Evolutionary conservation across 257 asterid species (phyloP), one percentile per base, ranked within the genome.

Genomic region (Solanum chmielewskii): DNA sequence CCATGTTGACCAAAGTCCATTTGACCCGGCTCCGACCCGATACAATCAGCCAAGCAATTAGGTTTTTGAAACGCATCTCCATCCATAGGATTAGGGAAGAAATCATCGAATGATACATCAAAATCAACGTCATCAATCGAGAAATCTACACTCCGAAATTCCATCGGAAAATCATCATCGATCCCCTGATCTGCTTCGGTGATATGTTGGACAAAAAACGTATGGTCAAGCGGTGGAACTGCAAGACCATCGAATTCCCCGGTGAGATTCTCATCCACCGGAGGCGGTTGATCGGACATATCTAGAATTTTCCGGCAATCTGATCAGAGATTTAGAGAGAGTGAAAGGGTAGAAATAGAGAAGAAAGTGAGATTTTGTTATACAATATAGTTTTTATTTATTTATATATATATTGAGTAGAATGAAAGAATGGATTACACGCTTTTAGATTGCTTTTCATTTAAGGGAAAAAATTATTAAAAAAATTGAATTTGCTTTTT

Each of bases 21-120:
- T 41, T 74, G 76, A 87, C 87, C 13, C 31, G 39, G 64, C 35
- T 89, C 83, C 42, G 62, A 59, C 23, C 83, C 89, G 41, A 74
- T 16, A 15, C 88, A 76, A 89, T 88, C 83, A 13, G 91, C 86
- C n/a, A 88, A 14, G 18, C 85, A 86, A 15, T 85, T 45, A 77
- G 89, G 91, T 16, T 88, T 91, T 37, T 91, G 89, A 82, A 83
- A 86, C n/a, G 90, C 93, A 14, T 88, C 86, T 41, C 52, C 92
- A 60, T 94, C 70, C 37, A 90, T 37, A 11, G 93, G 92, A 35
- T 47, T 81, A 1, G 90, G 87, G 39, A 89, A 89, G 49, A 93
- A 87, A 91, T 95, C 99, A 20, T 94, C 99, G 85, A 96, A 91
- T 35, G 93, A 90, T 83, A 95, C 91, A 86, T 94, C 96, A 83